Evolutionary conservation across 202 grass and related monocot genomes (phyloP).

Genomic region (Bolboschoenoplectus hybrid): DNA sequence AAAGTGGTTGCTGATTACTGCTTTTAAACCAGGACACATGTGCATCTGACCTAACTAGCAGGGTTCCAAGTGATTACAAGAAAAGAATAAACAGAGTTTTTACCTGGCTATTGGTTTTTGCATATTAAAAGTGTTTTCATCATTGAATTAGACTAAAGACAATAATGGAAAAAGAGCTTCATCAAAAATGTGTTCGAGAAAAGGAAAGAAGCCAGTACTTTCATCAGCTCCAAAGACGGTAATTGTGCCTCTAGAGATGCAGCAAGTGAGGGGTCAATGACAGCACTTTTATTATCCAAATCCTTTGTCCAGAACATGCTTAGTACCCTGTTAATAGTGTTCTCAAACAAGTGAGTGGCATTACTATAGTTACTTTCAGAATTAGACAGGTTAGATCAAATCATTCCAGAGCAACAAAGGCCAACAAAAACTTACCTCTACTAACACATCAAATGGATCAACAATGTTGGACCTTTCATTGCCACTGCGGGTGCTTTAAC

Average conservation of each 20-base stretch:
- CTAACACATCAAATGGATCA: slow-evolving; percentile 6
- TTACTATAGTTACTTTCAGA: background rate
- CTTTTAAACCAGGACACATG: background rate
- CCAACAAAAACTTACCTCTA: background rate
- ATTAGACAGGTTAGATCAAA: background rate
- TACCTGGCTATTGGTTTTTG: background rate
- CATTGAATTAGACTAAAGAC: background rate
- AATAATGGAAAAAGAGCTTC: background rate
- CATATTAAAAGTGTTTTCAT: background rate
- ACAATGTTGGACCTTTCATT: slow-evolving; percentile 8
- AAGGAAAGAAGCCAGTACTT: slow-evolving; percentile 12
- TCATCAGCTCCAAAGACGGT: slow-evolving; percentile 31
- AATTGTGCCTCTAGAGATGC: slow-evolving; percentile 18
- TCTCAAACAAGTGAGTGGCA: background rate
- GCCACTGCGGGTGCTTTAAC: background rate
- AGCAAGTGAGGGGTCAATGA: slow-evolving; percentile 17
- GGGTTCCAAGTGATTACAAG: background rate
- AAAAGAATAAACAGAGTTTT: background rate
- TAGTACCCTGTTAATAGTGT: slow-evolving; percentile 30
- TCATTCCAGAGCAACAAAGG: background rate
- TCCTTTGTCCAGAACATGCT: slow-evolving; percentile 37
- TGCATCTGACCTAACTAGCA: background rate
- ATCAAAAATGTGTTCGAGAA: background rate
- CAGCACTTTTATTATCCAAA: slow-evolving; percentile 30
- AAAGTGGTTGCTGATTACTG: background rate